Conservation (phyloP, 192 early-diverging fungal species). For the Mortierella antarctica region DNA sequence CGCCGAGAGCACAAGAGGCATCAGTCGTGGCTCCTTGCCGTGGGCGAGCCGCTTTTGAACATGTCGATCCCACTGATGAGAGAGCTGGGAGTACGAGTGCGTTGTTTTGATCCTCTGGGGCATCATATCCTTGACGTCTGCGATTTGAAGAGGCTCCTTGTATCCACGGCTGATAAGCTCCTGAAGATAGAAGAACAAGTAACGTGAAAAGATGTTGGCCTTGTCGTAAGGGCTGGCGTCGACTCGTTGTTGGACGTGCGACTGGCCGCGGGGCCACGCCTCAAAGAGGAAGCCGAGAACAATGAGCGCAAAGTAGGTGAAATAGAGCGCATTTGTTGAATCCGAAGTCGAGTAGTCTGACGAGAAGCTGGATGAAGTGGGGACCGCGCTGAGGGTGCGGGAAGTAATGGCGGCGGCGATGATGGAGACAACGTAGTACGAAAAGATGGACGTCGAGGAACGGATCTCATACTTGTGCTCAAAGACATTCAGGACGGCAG, state of each 20-base stretch:
- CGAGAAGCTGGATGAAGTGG: neutral
- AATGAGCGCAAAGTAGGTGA: constrained; percentile 5
- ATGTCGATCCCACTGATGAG: constrained; percentile 2
- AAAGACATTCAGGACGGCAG: constrained; percentile 22
- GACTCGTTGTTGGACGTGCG: constrained; percentile 19
- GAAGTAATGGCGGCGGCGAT: neutral
- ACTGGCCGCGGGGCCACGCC: constrained; percentile 28
- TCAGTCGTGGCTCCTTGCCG: constrained; percentile 3
- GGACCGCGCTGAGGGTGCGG: neutral
- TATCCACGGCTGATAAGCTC: constrained; percentile 33
- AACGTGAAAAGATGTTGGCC: constrained; percentile 36
- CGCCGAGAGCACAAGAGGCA: constrained; percentile 12
- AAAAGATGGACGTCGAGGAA: constrained; percentile 25
- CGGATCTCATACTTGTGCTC: constrained; percentile 29
- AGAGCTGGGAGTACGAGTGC: constrained; percentile 18
- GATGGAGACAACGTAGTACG: constrained; percentile 19
- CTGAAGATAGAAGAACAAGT: constrained; percentile 45
- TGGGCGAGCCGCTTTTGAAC: neutral
- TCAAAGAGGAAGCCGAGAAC: constrained; percentile 17
- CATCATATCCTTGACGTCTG: constrained; percentile 27
- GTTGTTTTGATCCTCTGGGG: constrained; percentile 25
- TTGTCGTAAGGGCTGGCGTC: constrained; percentile 35
- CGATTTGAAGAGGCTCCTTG: constrained; percentile 10
- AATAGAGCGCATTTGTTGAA: neutral
- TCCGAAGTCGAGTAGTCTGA: neutral